phyloP scores from a whole-genome alignment of 2,329 filamentous ascomycete species.

The Clarireedia monteithiana region DNA sequence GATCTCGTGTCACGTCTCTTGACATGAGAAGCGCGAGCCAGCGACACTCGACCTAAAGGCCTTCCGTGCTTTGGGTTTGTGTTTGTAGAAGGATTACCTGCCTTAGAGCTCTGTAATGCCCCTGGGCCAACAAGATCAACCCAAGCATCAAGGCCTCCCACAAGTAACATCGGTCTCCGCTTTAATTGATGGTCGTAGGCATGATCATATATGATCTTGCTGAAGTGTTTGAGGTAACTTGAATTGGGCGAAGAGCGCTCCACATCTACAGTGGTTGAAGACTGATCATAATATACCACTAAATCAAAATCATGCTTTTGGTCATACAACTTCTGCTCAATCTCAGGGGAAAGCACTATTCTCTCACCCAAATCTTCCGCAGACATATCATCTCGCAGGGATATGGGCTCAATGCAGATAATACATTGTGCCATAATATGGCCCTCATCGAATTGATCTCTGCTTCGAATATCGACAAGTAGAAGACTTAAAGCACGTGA shows the following conservation, averaged over 20 bases:
- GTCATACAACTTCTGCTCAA: constrained; percentile 69
- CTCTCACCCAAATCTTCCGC: constrained; percentile 57
- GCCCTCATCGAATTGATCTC: constrained; percentile 76
- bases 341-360: constrained; percentile 61
- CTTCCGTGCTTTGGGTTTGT: constrained; percentile 26
- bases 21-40: constrained; percentile 30
- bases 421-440: constrained; percentile 80
- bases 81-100: constrained; percentile 35
- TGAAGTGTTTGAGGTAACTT: constrained; percentile 61
- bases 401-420: constrained; percentile 84
- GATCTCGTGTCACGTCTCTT: constrained; percentile 39
- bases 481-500: constrained; percentile 55
- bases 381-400: constrained; percentile 59
- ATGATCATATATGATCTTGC: constrained; percentile 75
- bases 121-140: constrained; percentile 62
- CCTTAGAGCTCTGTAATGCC: constrained; percentile 45
- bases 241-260: constrained; percentile 35
- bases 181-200: constrained; percentile 71
- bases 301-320: constrained; percentile 71
- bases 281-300: constrained; percentile 83
- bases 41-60: constrained; percentile 42
- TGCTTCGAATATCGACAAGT: constrained; percentile 75
- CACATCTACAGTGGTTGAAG: constrained; percentile 35
- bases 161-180: constrained; percentile 66
- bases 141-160: constrained; percentile 84